Base-by-base conservation (phyloP, 2,329 filamentous ascomycete species). In the Beauveria pseudobassiana region DNA sequence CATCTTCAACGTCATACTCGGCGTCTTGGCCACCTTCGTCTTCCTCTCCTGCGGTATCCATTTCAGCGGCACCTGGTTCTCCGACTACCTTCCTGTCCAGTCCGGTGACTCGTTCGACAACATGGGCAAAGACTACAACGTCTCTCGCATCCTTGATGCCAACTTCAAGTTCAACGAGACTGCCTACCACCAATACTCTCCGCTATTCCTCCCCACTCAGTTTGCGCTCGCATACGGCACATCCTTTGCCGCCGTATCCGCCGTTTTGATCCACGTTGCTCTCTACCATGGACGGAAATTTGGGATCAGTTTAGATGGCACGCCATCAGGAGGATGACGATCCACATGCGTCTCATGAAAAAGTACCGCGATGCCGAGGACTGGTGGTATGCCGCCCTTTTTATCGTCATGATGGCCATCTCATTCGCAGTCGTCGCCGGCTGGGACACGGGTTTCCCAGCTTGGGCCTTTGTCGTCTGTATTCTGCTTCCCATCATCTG, bases 171-270 rank as follows among this genome's bases (percentile, higher is more conserved):
- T 89, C 63, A 81, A 88, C 69, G 78, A 81, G 66, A 78, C 77
- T 3, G 82, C 82, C 16, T 89, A 89, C 71, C 75, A 80, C 64
- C 75, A 76, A 24, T 89, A 89, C 70, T 89, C 86, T 22, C 87
- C 87, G 1, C 77, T 88, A 4, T 89, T 83, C 68, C 75, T 89
- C 22, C 80, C 84, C 2, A 81, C 85, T 0, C 86, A 87, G 63
- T 89, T 84, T 63, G 80, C 81, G 2, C 70, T 85, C 43, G 75
- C 77, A 8, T 85, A 89, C 66, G 86, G 86, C 1, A 74, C 89
- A 12, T 84, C 83, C 0, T 89, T 89, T 68, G 87, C 87, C n/a
- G 83, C 86, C 24, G 80, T 89, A 30, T 80, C 84, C 0, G 82
- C 85, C 10, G 84, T 85, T 62, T 72, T 86, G 48, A 77, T 84